A percentile compares a stretch with the other conserved stretches of the same genome.
These are phyloP conservation scores for Tephrocybe rancida DNA, from an alignment of 768 basidiomycete genomes.

Conservation along the genomic window DNA sequence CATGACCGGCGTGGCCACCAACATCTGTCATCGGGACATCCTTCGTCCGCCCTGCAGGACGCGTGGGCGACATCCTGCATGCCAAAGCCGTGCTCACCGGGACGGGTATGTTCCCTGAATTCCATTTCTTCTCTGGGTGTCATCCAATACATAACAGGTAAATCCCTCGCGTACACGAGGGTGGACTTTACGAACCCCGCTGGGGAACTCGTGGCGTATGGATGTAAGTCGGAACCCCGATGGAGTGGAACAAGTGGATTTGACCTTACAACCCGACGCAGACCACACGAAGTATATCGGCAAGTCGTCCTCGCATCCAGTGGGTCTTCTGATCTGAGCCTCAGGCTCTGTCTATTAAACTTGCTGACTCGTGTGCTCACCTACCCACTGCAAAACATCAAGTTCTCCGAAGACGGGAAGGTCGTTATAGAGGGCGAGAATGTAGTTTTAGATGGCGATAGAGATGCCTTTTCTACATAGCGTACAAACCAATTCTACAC, in stretches of 20 bases:
- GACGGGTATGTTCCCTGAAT: slow-evolving; percentile 50
- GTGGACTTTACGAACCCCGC: slow-evolving; percentile 69
- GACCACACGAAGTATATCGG: slow-evolving; percentile 89
- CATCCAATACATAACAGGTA: no score
- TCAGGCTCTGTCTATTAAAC: not conserved
- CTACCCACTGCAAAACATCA: slow-evolving; percentile 66
- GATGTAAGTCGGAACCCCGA: slow-evolving; percentile 56
- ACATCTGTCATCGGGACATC: slow-evolving; percentile 67
- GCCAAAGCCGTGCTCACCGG: slow-evolving; percentile 67
- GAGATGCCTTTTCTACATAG: no score
- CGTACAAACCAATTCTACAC: no score
- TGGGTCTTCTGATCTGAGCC: slow-evolving; percentile 24
- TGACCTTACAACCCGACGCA: slow-evolving; percentile 31
- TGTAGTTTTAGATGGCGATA: no score
- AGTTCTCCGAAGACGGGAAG: slow-evolving; percentile 80
- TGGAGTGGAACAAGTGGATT: not conserved
- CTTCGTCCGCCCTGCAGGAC: slow-evolving; percentile 79
- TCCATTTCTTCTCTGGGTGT: no score
- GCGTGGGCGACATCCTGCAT: slow-evolving; percentile 63
- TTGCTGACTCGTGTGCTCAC: slow-evolving; percentile 2
- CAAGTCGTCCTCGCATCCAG: slow-evolving; percentile 54
- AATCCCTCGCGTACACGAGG: slow-evolving; percentile 78
- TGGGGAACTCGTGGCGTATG: slow-evolving; percentile 79
- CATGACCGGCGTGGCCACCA: slow-evolving; percentile 89
- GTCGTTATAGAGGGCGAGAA: slow-evolving; percentile 60